These are phyloP conservation scores for Pseudozyma hubeiensis DNA, from an alignment of 1,284 basidiomycete species.

Conservation along the genomic window DNA sequence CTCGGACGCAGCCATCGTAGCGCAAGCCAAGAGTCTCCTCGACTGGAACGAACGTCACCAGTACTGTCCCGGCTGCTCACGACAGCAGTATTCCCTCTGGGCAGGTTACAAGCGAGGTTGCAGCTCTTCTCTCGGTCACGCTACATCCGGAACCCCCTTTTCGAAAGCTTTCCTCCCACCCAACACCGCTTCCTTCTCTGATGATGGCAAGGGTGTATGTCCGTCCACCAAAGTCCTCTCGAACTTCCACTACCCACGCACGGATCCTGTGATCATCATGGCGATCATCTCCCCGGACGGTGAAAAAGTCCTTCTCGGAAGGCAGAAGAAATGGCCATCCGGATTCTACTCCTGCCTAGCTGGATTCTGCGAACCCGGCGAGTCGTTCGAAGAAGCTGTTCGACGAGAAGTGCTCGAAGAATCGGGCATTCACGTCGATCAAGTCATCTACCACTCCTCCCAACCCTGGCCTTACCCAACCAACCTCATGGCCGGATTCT, in stretches of 20 bases:
- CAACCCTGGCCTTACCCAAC: slow-evolving; percentile 83
- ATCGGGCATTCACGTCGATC: slow-evolving; percentile 85
- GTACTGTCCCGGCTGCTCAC: slow-evolving; percentile 91
- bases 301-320: slow-evolving; percentile 86
- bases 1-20: slow-evolving; percentile 58
- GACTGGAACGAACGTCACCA: slow-evolving; percentile 70
- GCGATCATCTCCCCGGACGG: slow-evolving; percentile 80
- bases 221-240: slow-evolving; percentile 44
- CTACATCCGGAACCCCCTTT: slow-evolving; percentile 12
- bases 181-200: slow-evolving; percentile 12
- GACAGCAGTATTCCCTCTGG: slow-evolving; percentile 86
- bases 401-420: slow-evolving; percentile 94
- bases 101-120: slow-evolving; percentile 95
- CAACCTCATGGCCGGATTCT: slow-evolving; percentile 84
- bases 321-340: slow-evolving; percentile 75
- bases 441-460: slow-evolving; percentile 85
- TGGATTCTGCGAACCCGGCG: slow-evolving; percentile 62
- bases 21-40: slow-evolving; percentile 58
- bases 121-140: slow-evolving; percentile 54
- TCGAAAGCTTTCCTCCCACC: slow-evolving; percentile 16
- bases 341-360: slow-evolving; percentile 66
- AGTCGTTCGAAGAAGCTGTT: slow-evolving; percentile 90
- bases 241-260: slow-evolving; percentile 64
- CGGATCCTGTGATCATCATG: slow-evolving; percentile 84
- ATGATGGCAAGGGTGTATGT: slow-evolving; percentile 45